Evolutionary conservation across 1,284 basidiomycete species (phyloP).

Genomic region (Tylopilus sp.): DNA sequence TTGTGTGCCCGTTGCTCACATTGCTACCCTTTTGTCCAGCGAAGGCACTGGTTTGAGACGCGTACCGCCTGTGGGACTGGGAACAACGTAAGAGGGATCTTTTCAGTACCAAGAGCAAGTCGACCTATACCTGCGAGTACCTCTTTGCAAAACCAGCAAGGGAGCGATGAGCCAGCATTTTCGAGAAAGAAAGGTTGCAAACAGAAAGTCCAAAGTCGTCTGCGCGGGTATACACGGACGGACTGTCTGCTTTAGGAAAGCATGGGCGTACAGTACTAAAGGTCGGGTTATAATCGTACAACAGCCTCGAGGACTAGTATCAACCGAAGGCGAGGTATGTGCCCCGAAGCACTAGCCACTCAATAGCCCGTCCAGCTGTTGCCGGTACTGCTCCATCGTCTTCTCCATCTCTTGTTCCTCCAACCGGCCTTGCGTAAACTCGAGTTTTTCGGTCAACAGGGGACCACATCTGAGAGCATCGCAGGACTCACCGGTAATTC

Average conservation of each 20-base stretch:
- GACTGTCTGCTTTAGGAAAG: slow-evolving; percentile 13
- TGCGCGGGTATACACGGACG: slow-evolving; percentile 24
- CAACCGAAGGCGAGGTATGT: slow-evolving; percentile 19
- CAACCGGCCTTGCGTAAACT: slow-evolving; percentile 54
- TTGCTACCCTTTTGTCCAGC: slow-evolving; percentile 82
- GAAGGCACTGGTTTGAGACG: slow-evolving; percentile 80
- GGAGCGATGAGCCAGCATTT: slow-evolving; percentile 57
- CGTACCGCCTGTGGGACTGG: slow-evolving; percentile 59
- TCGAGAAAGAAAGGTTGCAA: slow-evolving; percentile 8
- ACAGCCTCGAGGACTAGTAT: neutral
- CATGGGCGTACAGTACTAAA: neutral
- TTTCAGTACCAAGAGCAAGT: slow-evolving; percentile 5
- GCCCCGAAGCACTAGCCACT: slow-evolving; percentile 47
- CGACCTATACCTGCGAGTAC: slow-evolving; percentile 41
- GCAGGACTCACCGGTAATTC: slow-evolving; percentile 69
- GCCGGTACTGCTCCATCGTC: slow-evolving; percentile 82
- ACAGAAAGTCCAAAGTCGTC: slow-evolving; percentile 7
- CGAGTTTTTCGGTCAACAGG: slow-evolving; percentile 11
- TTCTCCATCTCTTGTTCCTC: slow-evolving; percentile 79
- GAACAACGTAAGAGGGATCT: slow-evolving; percentile 14
- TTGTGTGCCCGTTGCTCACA: slow-evolving; percentile 45
- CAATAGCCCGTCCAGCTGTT: slow-evolving; percentile 79
- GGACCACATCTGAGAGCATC: slow-evolving; percentile 1
- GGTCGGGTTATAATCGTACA: slow-evolving; percentile 14
- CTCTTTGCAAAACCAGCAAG: slow-evolving; percentile 50